phyloP scores from a whole-genome alignment of 495 filamentous ascomycete genomes.

The Glonium stellatum region DNA sequence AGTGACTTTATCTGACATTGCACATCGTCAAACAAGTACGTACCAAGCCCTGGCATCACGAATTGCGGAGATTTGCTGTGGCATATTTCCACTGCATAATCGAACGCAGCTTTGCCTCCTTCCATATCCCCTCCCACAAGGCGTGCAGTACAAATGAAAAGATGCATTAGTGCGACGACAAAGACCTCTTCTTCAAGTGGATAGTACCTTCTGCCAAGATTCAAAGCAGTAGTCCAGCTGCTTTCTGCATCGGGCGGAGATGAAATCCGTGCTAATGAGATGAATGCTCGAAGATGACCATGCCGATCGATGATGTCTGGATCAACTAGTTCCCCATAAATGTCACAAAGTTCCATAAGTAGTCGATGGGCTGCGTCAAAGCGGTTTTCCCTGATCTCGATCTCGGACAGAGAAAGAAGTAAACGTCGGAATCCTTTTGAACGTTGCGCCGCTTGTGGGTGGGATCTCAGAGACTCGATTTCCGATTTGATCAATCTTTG shows the following conservation, averaged over 20 bases:
- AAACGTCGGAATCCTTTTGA: neutral
- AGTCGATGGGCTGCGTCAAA: neutral
- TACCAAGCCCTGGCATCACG: neutral
- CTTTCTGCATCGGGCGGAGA: neutral
- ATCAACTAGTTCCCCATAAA: neutral
- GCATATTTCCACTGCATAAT: neutral
- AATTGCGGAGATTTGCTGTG: neutral
- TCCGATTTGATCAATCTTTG: too few species aligned
- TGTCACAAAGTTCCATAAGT: neutral
- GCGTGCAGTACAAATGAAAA: neutral
- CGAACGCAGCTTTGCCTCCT: constrained; percentile 3
- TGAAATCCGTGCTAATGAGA: neutral
- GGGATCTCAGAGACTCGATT: too few species aligned
- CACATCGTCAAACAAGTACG: neutral
- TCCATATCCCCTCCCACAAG: neutral
- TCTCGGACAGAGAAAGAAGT: neutral
- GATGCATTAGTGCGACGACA: neutral
- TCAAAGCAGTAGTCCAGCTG: neutral
- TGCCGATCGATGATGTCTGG: neutral
- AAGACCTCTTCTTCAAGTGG: constrained; percentile 1
- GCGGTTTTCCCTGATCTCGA: neutral
- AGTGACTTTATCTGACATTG: too few species aligned
- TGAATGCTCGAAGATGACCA: neutral
- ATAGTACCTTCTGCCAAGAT: neutral
- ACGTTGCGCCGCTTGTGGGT: too few species aligned